Evolutionary conservation across 2,329 filamentous ascomycete species (phyloP).

Genomic region (Cordyceps cicadae): DNA sequence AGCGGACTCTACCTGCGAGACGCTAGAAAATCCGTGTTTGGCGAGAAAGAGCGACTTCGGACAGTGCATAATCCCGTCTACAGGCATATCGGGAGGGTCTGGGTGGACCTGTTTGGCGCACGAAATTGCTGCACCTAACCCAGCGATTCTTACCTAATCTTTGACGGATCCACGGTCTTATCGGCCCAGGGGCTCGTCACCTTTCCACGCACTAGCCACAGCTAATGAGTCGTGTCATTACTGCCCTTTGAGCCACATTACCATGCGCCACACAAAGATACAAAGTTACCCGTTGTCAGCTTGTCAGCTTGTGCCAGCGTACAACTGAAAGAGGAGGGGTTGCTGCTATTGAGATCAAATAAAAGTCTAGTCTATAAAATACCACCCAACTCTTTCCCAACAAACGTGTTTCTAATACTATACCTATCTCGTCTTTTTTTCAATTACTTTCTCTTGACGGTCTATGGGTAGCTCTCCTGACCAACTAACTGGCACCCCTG

Average conservation of each 20-base stretch:
- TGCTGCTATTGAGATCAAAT: neutral
- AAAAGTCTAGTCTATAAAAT: neutral
- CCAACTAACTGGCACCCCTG: neutral
- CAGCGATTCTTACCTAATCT: conserved; percentile 8
- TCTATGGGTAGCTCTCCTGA: neutral
- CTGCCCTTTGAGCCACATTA: neutral
- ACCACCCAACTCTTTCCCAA: neutral
- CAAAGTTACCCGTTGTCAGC: too few species aligned
- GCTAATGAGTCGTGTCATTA: neutral
- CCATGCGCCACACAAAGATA: neutral
- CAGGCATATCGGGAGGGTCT: conserved; percentile 5
- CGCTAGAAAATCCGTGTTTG: neutral
- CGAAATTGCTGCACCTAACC: conserved; percentile 10
- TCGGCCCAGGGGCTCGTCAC: neutral
- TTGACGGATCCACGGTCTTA: neutral
- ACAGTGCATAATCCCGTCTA: conserved; percentile 9
- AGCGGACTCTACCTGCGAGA: neutral
- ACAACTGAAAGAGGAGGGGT: neutral
- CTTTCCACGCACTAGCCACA: neutral
- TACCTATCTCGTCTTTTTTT: neutral
- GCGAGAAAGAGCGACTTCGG: conserved; percentile 1
- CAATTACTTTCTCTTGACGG: neutral
- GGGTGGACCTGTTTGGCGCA: neutral
- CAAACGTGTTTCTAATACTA: neutral
- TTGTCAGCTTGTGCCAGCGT: neutral